Evolutionary conservation across 495 filamentous ascomycete genomes (phyloP).

Genomic region (Apiosordaria backusii): DNA sequence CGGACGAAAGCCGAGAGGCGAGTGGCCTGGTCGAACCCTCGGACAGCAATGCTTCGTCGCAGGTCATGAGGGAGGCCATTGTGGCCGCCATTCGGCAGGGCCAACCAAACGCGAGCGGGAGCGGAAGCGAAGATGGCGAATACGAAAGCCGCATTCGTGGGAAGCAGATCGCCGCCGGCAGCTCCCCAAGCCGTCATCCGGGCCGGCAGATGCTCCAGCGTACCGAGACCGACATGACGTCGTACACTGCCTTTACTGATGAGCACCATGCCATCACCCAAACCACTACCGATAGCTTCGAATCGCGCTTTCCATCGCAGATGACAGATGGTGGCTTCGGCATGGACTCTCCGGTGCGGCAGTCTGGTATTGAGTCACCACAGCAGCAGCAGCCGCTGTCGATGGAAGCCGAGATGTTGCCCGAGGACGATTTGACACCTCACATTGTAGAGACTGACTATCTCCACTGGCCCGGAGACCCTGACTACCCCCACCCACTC

Average conservation of each 20-base stretch:
- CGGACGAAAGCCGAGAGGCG: conserved; percentile 54
- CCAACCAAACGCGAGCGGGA: background rate
- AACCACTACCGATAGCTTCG: conserved; percentile 40
- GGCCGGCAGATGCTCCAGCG: conserved; percentile 25
- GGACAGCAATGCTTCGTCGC: conserved; percentile 26
- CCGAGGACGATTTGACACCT: conserved; percentile 33
- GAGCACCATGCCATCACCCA: conserved; percentile 46
- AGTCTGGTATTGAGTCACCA: conserved; percentile 11
- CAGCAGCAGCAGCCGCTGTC: conserved; percentile 2
- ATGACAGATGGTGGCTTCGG: conserved; percentile 24
- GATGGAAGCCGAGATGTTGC: conserved; percentile 9
- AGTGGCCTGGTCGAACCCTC: conserved; percentile 40
- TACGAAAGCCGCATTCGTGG: conserved; percentile 39
- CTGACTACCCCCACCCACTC: conserved; percentile 41
- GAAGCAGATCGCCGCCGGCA: conserved; percentile 23
- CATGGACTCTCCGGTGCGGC: background rate
- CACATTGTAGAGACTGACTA: conserved; percentile 51
- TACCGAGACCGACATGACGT: conserved; percentile 33
- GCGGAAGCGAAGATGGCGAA: conserved; percentile 31
- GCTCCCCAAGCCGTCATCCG: conserved; percentile 26
- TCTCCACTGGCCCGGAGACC: conserved; percentile 47
- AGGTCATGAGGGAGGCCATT: conserved; percentile 17
- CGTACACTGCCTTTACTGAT: conserved; percentile 35
- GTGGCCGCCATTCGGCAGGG: conserved; percentile 21
- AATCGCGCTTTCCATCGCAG: conserved; percentile 31